These are phyloP conservation scores for Vanrija sp. DNA, from an alignment of 1,284 basidiomycete species.

Conservation along the genomic window DNA sequence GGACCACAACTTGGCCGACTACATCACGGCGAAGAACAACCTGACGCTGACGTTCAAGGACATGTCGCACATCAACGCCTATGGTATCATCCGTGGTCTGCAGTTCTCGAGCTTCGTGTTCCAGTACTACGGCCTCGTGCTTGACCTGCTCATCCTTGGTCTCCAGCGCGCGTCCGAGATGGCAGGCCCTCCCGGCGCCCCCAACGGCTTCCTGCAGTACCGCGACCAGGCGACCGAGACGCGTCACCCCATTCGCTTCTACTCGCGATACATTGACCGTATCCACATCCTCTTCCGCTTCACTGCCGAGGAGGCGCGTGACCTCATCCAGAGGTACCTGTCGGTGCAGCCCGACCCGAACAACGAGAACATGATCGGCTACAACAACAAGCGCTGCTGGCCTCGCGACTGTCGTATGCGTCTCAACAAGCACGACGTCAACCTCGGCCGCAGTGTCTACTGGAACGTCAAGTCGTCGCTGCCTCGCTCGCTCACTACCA, in stretches of 20 bases:
- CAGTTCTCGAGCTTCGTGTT: constrained; percentile 97
- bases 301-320: constrained; percentile 94
- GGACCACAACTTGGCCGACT: constrained; percentile 96
- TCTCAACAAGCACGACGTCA: constrained; percentile 99
- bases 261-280: constrained; percentile 89
- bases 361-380: constrained; percentile 97
- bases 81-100: constrained; percentile 84
- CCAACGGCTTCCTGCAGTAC: constrained; percentile 94
- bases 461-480: constrained; percentile 99
- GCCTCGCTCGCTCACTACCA: constrained; percentile 92
- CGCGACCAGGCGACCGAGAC: constrained; percentile 89
- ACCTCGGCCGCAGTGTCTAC: constrained; percentile 94
- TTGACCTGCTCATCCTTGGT: constrained; percentile 88
- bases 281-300: constrained; percentile 96
- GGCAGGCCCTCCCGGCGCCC: constrained; percentile 91
- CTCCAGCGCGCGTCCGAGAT: constrained; percentile 92
- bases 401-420: constrained; percentile 98
- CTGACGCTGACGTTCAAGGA: constrained; percentile 88
- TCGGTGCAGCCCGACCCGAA: constrained; percentile 97
- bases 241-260: constrained; percentile 88
- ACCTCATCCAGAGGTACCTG: constrained; percentile 95
- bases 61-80: constrained; percentile 52
- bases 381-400: constrained; percentile 99
- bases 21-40: constrained; percentile 97
- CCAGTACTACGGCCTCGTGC: constrained; percentile 89